phyloP scores from a whole-genome alignment of 495 filamentous ascomycete genomes.

The Penicillium pulvis region DNA sequence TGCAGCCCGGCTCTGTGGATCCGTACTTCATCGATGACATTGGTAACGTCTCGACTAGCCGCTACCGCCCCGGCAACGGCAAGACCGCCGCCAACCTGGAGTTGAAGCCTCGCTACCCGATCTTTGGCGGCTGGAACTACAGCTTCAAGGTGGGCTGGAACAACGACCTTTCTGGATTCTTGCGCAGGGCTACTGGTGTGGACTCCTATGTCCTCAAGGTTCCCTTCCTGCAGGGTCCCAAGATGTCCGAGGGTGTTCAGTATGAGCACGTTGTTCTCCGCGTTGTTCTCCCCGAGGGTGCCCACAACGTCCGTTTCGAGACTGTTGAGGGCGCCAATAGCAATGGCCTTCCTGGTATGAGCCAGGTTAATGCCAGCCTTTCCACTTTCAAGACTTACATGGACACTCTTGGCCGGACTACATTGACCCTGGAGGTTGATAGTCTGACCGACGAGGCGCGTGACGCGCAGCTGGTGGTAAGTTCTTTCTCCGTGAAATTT shows the following conservation, averaged over 20 bases:
- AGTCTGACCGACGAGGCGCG: conserved; percentile 88
- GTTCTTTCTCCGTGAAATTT: conserved; percentile 19
- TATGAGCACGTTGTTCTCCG: conserved; percentile 81
- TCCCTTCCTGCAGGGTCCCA: conserved; percentile 94
- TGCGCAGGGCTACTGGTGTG: conserved; percentile 60
- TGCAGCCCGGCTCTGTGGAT: conserved; percentile 74
- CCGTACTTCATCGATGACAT: conserved; percentile 97
- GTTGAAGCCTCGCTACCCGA: conserved; percentile 86
- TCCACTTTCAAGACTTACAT: conserved; percentile 81
- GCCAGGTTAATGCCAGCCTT: conserved; percentile 50
- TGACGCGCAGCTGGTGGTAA: conserved; percentile 73
- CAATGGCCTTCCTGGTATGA: conserved; percentile 40
- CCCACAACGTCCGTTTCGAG: conserved; percentile 68
- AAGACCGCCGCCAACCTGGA: conserved; percentile 80
- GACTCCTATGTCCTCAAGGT: conserved; percentile 85
- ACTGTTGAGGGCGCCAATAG: conserved; percentile 36
- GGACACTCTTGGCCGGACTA: conserved; percentile 88
- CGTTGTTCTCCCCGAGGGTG: conserved; percentile 87
- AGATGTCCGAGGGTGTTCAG: conserved; percentile 76
- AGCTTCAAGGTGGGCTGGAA: conserved; percentile 96
- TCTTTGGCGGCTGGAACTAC: conserved; percentile 98
- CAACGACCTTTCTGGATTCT: conserved; percentile 72
- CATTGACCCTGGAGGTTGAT: conserved; percentile 75
- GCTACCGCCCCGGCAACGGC: conserved; percentile 71
- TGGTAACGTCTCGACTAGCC: conserved; percentile 93